phyloP scores from a whole-genome alignment of 2,329 filamentous ascomycete species.

The Cercospora sp. region DNA sequence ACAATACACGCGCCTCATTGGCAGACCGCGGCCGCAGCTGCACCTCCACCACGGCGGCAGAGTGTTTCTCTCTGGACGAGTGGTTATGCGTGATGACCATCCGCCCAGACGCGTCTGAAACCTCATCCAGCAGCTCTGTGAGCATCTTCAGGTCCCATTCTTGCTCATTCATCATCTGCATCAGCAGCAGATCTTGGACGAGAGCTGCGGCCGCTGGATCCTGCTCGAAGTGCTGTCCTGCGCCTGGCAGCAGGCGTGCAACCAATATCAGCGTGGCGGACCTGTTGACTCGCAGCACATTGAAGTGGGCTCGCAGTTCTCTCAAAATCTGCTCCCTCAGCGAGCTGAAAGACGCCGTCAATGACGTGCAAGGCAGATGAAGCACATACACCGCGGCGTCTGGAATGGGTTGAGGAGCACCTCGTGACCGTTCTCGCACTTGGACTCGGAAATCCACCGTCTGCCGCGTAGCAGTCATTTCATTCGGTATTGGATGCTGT shows the following conservation, averaged over 20 bases:
- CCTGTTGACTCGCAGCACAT: background rate
- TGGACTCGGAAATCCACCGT: background rate
- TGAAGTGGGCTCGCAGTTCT: background rate
- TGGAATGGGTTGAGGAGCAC: background rate
- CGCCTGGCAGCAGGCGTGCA: background rate
- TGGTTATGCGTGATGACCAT: background rate
- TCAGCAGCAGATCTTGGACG: background rate
- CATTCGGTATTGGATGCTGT: background rate
- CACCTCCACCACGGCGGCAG: background rate
- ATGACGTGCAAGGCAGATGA: background rate
- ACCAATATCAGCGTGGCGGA: background rate
- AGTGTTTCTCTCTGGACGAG: background rate
- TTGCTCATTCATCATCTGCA: background rate
- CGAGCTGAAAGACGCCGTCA: background rate
- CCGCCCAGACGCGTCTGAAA: background rate
- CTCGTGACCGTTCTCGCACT: background rate
- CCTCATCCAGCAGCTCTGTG: background rate
- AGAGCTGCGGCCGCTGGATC: background rate
- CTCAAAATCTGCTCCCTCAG: background rate
- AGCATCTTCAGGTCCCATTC: background rate
- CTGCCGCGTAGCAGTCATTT: background rate
- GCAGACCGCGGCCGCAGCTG: background rate
- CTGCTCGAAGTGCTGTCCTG: background rate
- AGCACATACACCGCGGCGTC: background rate
- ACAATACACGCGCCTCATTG: background rate